Base-by-base conservation (phyloP, 306 rosid genomes). In the Rosa rugosa region DNA sequence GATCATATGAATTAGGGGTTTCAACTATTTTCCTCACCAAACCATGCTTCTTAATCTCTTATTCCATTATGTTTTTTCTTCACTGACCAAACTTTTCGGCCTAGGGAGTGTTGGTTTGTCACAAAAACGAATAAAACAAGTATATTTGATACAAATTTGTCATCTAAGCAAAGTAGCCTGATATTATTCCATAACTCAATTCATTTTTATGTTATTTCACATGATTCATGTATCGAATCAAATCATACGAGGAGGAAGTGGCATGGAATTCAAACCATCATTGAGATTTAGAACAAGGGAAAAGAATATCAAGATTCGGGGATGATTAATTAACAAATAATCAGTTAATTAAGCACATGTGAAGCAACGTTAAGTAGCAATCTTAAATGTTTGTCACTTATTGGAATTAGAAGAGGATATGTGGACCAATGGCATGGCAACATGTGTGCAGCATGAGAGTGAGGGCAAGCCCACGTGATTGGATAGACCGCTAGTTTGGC, bases 401-500 rank as follows among this genome's bases (percentile, higher is more conserved):
- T 3, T 64, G n/a, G 4, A 38, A 36, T 18, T 18, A 3, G 3
- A 8, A 17, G 47, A 66, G 71, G 27, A 66, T 8, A 18, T 7
- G 47, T 8, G 47, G 71, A 36, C 71, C 46, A 66, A 66, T 66
- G 27, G 47, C 47, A 20, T 4, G 23, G 47, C 47, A 66, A 65
- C 70, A 17, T 36, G 70, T 36, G 70, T 66, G 46, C 6, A 8
- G 14, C 47, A 66, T 34, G 47, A 38, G 71, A 65, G 71, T 27
- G 10, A 5, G 69, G 69, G 44, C 47, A 38, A 36, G 71, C 71
- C 71, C 71, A 66, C 47, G 71, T 66, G 47, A 38, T 40, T 36
- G 71, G 71, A 66, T 66, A 38, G 47, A 36, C 70, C 6, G 8
- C 12, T 36, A 31, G 46, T 34, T 4, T 63, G 56, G 17, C 31